Conservation (phyloP, 306 rosid genomes). For the Erythrophleum fordii region DNA sequence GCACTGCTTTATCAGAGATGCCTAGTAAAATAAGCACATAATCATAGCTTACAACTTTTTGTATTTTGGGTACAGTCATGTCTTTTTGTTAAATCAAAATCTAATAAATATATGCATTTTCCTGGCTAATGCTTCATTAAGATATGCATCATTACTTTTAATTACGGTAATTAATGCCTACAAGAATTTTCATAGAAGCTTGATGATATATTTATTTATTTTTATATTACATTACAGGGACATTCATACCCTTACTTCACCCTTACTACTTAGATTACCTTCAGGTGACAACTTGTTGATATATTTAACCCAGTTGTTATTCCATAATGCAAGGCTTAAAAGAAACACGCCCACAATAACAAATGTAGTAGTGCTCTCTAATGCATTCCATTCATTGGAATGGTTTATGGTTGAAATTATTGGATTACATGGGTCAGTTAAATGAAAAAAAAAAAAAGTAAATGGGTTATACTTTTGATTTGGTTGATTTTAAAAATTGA, state of each 20-base stretch:
- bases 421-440: too few relatives aligned
- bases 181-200: background rate
- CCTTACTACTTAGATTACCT: too few relatives aligned
- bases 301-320: background rate
- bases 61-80: background rate
- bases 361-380: too few relatives aligned
- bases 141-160: conserved; percentile 8
- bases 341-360: background rate
- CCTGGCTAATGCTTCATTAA: conserved; percentile 10
- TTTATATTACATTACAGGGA: too few relatives aligned
- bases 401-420: too few relatives aligned
- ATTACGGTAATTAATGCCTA: conserved; percentile 4
- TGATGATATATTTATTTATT: background rate
- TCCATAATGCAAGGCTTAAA: background rate
- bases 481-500: too few relatives aligned
- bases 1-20: background rate
- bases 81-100: background rate
- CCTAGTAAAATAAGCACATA: background rate
- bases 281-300: too few relatives aligned
- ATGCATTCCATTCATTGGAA: background rate
- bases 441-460: too few relatives aligned
- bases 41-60: background rate
- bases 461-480: too few relatives aligned
- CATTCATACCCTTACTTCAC: too few relatives aligned
- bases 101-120: background rate